Conservation (phyloP, 305 asterid genomes). For the Ilex paraguariensis region DNA sequence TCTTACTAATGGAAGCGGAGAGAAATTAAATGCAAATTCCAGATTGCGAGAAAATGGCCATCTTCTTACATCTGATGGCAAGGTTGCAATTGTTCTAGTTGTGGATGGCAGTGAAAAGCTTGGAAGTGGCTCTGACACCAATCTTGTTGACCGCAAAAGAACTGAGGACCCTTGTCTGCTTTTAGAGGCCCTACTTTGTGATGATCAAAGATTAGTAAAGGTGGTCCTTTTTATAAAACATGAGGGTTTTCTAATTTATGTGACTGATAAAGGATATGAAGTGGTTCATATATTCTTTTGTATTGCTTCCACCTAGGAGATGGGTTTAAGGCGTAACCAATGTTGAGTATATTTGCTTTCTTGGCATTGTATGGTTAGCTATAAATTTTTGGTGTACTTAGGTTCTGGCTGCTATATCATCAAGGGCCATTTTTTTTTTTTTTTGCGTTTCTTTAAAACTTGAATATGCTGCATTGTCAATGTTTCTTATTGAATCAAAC, state of each 20-base stretch:
- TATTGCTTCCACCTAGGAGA: neutral
- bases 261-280: neutral
- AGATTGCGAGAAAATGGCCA: conserved; percentile 49
- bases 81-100: conserved; percentile 55
- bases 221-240: conserved; percentile 21
- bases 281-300: neutral
- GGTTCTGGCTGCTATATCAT: too few relatives aligned
- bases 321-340: neutral
- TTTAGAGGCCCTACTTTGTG: conserved; percentile 44
- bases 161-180: conserved; percentile 25
- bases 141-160: conserved; percentile 23
- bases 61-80: conserved; percentile 55
- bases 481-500: too few relatives aligned
- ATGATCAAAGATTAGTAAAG: conserved; percentile 41
- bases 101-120: conserved; percentile 32
- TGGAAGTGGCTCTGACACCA: conserved; percentile 19
- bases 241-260: neutral
- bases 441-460: too few relatives aligned
- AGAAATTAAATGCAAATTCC: conserved; percentile 30
- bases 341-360: neutral
- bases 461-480: too few relatives aligned
- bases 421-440: too few relatives aligned
- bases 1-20: conserved; percentile 29
- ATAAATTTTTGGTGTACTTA: too few relatives aligned
- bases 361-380: neutral